These are phyloP conservation scores for Suillus fuscotomentosus DNA, from an alignment of 768 basidiomycete genomes.

Conservation along the genomic window DNA sequence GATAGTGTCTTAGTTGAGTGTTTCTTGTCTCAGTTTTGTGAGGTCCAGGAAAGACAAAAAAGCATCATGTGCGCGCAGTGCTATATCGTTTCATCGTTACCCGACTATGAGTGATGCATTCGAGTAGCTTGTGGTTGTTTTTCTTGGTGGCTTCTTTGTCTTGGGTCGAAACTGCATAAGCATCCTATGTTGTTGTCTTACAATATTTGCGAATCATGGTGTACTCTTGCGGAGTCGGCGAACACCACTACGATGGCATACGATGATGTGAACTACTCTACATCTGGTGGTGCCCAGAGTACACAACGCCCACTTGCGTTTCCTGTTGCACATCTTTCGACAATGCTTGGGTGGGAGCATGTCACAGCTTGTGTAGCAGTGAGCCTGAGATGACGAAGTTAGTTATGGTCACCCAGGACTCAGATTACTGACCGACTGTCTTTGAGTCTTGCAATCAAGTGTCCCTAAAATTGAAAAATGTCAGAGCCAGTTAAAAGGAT, in stretches of 20 bases:
- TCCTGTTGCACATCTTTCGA: conserved; percentile 74
- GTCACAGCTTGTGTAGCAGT: conserved; percentile 90
- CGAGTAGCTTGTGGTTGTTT: neutral
- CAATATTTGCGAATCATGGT: too few relatives aligned
- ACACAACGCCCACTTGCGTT: conserved; percentile 80
- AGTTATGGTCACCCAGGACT: neutral
- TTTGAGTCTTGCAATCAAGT: conserved; percentile 60
- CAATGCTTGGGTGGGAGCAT: conserved; percentile 73
- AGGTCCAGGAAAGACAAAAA: neutral
- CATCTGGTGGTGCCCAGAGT: conserved; percentile 61
- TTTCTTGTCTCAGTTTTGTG: too few relatives aligned
- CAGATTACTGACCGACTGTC: conserved; percentile 51
- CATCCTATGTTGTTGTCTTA: too few relatives aligned
- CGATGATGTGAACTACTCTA: conserved; percentile 4
- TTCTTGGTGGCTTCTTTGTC: too few relatives aligned
- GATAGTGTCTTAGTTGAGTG: too few relatives aligned
- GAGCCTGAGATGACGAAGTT: conserved; percentile 43
- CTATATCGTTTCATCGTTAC: neutral
- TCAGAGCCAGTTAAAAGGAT: neutral
- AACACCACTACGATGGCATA: neutral
- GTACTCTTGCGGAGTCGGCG: too few relatives aligned
- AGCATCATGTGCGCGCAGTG: neutral
- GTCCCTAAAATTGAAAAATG: conserved; percentile 46
- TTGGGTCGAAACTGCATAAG: too few relatives aligned
- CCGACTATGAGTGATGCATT: neutral